Evolutionary conservation across 495 filamentous ascomycete genomes (phyloP), one percentile per base, ranked within the genome.

Genomic region (Aspergillus cristatus): DNA sequence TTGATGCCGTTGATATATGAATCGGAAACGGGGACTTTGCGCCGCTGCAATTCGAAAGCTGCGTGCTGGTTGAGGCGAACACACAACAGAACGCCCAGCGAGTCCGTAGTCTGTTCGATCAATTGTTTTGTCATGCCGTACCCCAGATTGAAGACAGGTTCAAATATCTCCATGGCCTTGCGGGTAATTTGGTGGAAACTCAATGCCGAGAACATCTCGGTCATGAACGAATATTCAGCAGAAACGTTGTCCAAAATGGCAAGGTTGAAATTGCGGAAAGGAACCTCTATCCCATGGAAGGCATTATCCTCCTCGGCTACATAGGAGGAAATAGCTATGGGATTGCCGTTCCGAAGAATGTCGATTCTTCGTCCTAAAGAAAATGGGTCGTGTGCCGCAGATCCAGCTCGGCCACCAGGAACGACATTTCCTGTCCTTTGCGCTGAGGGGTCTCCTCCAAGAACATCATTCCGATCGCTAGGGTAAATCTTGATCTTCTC

Each of bases 31-130:
- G 91, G 93, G 2, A 95, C 77, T 50, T 89, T 86, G 32, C 90
- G 79, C 6, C 91, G 75, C 56, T 98, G 91, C 6, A 95, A 72
- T 57, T 94, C 84, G 47, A 97, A 98, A 6, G 88, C 86, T 18
- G 86, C 76, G 45, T 87, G 84, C 48, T 98, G 93, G 51, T 91
- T 97, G 11, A 98, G 62, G 8, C 91, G 80, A n/a, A 98, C 86
- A 50, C 82, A 90, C 32, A 96, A 74, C 3, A 98, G 63, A 5
- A 94, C 68, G 16, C 91, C 91, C 15, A 97, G 70, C 6, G 77
- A 85, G 60, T 98, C 91, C 36, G 76, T 79, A 4, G 80, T 86
- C 36, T 78, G 70, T 24, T 82, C 71, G 12, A 87, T 74, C 7
- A 98, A 73, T 35, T 75, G 73, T 55, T 81, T 87, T 0, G 86